Percentiles rank a stretch among this genome's conserved stretches.
Evolutionary conservation across 768 basidiomycete genomes (phyloP).

Genomic region (Tulasnella sp.): DNA sequence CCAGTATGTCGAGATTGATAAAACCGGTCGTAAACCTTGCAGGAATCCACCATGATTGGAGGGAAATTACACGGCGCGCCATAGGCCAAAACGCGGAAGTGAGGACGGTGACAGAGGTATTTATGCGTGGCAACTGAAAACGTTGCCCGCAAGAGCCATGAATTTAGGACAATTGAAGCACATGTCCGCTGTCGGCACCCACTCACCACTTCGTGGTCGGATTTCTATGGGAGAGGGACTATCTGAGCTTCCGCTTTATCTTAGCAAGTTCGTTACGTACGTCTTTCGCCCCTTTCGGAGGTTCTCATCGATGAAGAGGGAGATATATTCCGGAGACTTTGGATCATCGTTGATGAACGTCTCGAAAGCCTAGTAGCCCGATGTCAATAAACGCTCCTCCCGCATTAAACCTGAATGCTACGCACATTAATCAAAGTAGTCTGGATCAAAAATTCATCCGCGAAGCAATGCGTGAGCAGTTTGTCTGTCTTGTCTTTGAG

Average conservation of each 20-base stretch:
- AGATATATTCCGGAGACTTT: slow-evolving; percentile 89
- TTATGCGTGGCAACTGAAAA: slow-evolving; percentile 65
- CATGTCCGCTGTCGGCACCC: neutral
- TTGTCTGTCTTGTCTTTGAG: slow-evolving; percentile 88
- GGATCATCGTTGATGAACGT: slow-evolving; percentile 84
- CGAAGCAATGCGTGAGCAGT: slow-evolving; percentile 68
- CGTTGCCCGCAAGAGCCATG: neutral
- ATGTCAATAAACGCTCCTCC: neutral
- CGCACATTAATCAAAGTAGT: slow-evolving; percentile 78
- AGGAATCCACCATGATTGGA: slow-evolving; percentile 54
- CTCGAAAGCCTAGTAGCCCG: slow-evolving; percentile 71
- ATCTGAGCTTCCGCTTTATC: neutral
- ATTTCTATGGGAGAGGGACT: slow-evolving; percentile 60
- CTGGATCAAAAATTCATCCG: slow-evolving; percentile 69
- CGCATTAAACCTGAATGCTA: neutral
- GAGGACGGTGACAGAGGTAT: slow-evolving; percentile 86
- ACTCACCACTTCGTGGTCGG: slow-evolving; percentile 72
- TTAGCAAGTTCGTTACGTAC: slow-evolving; percentile 46
- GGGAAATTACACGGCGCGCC: slow-evolving; percentile 63
- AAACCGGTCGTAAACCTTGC: slow-evolving; percentile 79
- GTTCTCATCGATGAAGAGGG: slow-evolving; percentile 94
- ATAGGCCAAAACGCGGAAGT: slow-evolving; percentile 97
- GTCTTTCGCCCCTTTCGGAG: slow-evolving; percentile 91
- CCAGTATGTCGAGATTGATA: slow-evolving; percentile 89
- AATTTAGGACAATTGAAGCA: neutral